Percentiles rank a stretch among this genome's conserved stretches.
Evolutionary conservation across 2,329 filamentous ascomycete genomes (phyloP).

Genomic region (Aspergillus melleus): DNA sequence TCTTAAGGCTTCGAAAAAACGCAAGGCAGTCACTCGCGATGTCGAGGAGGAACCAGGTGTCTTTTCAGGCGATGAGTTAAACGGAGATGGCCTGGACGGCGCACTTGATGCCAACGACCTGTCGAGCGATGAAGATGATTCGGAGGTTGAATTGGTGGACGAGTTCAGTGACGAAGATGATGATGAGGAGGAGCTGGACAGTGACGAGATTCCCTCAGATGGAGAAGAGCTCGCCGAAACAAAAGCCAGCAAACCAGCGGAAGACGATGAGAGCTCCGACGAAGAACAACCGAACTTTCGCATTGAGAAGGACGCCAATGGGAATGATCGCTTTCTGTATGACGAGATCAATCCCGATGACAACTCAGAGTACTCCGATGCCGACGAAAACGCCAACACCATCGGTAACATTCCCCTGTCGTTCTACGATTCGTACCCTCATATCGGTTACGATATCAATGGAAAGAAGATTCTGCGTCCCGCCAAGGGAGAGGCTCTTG

Average conservation of each 20-base stretch:
- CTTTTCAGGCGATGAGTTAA: constrained; percentile 63
- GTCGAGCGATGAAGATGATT: constrained; percentile 42
- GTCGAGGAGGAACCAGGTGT: constrained; percentile 50
- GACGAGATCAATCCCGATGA: constrained; percentile 92
- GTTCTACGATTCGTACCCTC: constrained; percentile 96
- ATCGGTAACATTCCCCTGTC: constrained; percentile 92
- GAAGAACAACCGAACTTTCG: constrained; percentile 56
- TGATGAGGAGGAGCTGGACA: constrained; percentile 51
- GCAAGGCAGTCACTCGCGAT: constrained; percentile 62
- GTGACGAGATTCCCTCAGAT: constrained; percentile 52
- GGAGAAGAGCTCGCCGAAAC: constrained; percentile 43
- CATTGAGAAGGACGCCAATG: constrained; percentile 79
- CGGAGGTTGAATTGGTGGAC: constrained; percentile 57
- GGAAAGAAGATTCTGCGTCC: constrained; percentile 97
- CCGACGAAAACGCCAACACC: constrained; percentile 76
- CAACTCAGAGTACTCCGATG: constrained; percentile 92
- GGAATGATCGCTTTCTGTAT: constrained; percentile 86
- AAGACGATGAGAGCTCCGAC: constrained; percentile 25
- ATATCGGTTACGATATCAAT: constrained; percentile 98
- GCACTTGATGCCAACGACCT: constrained; percentile 42
- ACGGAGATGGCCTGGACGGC: constrained; percentile 43
- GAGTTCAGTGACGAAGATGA: constrained; percentile 52
- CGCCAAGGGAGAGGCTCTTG: constrained; percentile 87
- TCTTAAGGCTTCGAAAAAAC: constrained; percentile 56
- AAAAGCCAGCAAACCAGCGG: constrained; percentile 28